Base-by-base conservation (phyloP, 75 land plant species). In the Larix kaempferi region DNA sequence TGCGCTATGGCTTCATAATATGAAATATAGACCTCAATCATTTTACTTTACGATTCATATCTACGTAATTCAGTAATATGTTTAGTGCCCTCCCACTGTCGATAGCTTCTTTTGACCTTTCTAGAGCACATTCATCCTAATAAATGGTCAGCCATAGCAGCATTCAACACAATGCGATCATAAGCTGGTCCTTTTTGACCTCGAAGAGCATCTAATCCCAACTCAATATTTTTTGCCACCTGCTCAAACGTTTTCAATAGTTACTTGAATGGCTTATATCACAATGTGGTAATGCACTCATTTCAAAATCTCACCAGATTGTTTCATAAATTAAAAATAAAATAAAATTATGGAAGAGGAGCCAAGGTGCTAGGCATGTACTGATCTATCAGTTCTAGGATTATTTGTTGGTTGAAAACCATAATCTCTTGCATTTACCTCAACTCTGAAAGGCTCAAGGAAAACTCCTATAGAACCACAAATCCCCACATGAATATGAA, bases 31-130 rank as follows among this genome's bases (percentile, higher is more conserved):
- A n/a, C n/a, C n/a, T n/a, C n/a, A 78, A n/a, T 77, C 19, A 86
- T 29, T 75, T 79, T n/a, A 88, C 66, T 57, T 88, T 86, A 75
- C 91, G 84, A 7, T 92, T 90, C 21, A 77, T 37, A 74, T 89
- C 86, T 41, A 98, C 86, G 79, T 93, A 98, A 56, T 83, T 91
- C 72, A 95, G 76, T 61, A 98, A 80, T 74, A 82, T 86, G 14
- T 84, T 83, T 17, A 95, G 80, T 33, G 99, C 98, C 79, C 82
- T 86, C 11, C 99, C 99, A 79, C 96, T 93, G 73, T 98, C 98
- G 80, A 98, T 93, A 54, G 96, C 99, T 80, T 98, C 99, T 79
- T 86, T 89, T 12, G 99, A 94, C 83, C 99, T 91, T 73, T 93
- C 88, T 33, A 95, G 27, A 4, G 98, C 92, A 5, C 79, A 56